Percentiles rank a stretch among this genome's conserved stretches.
Evolutionary conservation across 306 rosid genomes (phyloP).

Genomic region (Vigna trinervia): DNA sequence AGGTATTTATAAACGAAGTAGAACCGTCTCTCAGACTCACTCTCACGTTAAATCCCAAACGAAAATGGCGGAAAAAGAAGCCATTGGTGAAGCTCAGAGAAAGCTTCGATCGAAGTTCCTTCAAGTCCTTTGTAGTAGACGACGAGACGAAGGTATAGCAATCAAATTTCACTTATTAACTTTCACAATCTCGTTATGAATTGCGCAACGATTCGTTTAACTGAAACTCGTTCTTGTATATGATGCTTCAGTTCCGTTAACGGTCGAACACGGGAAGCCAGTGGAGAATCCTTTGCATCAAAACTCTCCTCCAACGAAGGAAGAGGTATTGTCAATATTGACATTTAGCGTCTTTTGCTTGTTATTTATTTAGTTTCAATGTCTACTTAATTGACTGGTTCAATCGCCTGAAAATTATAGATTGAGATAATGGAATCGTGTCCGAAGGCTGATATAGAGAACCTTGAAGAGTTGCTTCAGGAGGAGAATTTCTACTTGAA

Average conservation of each 20-base stretch:
- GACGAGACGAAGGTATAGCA: slow-evolving; percentile 56
- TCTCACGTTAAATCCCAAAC: slow-evolving; percentile 9
- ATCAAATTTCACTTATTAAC: background rate
- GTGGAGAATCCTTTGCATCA: slow-evolving; percentile 62
- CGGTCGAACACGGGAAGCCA: slow-evolving; percentile 61
- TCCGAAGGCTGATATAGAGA: slow-evolving; percentile 57
- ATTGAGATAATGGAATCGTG: slow-evolving; percentile 65
- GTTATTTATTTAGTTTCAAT: background rate
- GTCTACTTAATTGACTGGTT: background rate
- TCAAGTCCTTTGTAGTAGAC: slow-evolving; percentile 55
- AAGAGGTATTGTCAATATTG: slow-evolving; percentile 56
- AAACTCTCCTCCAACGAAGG: slow-evolving; percentile 49
- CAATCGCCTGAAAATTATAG: slow-evolving; percentile 15
- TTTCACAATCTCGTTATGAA: background rate
- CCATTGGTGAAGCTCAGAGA: slow-evolving; percentile 46
- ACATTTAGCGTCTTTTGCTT: background rate
- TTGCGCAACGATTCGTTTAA: background rate
- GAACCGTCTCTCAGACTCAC: slow-evolving; percentile 18
- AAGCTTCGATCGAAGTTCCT: slow-evolving; percentile 66
- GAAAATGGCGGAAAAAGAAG: slow-evolving; percentile 50
- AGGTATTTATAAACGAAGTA: slow-evolving; percentile 18
- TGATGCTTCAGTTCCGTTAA: slow-evolving; percentile 63
- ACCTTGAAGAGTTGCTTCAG: slow-evolving; percentile 60
- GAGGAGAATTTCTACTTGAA: slow-evolving; percentile 76
- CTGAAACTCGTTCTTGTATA: background rate